Percentiles rank a stretch among this genome's conserved stretches.
These are phyloP conservation scores for Suhomyces tanzawaensis DNA, from an alignment of 805 yeast genomes.

Conservation along the genomic window DNA sequence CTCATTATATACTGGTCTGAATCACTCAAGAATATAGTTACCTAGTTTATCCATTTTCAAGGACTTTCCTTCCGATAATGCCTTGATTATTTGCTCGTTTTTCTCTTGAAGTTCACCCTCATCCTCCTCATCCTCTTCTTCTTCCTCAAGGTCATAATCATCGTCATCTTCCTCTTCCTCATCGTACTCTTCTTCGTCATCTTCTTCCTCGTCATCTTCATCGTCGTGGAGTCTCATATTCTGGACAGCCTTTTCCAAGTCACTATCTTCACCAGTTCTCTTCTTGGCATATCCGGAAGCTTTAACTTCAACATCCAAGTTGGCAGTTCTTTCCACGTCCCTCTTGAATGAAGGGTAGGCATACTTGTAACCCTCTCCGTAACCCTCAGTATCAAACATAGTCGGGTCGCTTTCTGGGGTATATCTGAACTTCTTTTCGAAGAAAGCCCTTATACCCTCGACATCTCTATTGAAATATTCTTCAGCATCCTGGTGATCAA, in stretches of 20 bases:
- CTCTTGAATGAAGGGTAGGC: constrained; percentile 77
- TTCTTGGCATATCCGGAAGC: constrained; percentile 79
- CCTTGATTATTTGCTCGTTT: constrained; percentile 63
- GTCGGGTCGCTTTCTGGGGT: constrained; percentile 63
- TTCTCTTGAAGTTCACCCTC: constrained; percentile 39
- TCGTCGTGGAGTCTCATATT: constrained; percentile 53
- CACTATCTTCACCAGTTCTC: constrained; percentile 28
- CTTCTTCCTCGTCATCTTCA: constrained; percentile 27
- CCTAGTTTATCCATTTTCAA: constrained; percentile 81
- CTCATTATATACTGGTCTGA: no score
- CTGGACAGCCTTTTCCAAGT: constrained; percentile 64
- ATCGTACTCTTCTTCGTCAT: constrained; percentile 35
- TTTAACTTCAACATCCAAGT: constrained; percentile 79
- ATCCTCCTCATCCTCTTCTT: constrained; percentile 33
- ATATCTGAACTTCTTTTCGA: constrained; percentile 73
- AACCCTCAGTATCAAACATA: constrained; percentile 77
- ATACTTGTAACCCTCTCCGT: constrained; percentile 73
- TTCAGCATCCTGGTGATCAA: constrained; percentile 86
- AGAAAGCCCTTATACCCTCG: constrained; percentile 81
- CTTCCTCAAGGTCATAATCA: constrained; percentile 32
- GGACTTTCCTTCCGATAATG: constrained; percentile 61
- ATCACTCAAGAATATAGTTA: constrained; percentile 69
- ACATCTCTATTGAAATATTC: constrained; percentile 90
- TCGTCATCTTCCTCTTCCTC: constrained; percentile 46
- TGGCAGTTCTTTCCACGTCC: constrained; percentile 67